A percentile compares a stretch with the other conserved stretches of the same genome.
phyloP scores from a whole-genome alignment of 1,139 yeast species.

The Fermentozyma sake region DNA sequence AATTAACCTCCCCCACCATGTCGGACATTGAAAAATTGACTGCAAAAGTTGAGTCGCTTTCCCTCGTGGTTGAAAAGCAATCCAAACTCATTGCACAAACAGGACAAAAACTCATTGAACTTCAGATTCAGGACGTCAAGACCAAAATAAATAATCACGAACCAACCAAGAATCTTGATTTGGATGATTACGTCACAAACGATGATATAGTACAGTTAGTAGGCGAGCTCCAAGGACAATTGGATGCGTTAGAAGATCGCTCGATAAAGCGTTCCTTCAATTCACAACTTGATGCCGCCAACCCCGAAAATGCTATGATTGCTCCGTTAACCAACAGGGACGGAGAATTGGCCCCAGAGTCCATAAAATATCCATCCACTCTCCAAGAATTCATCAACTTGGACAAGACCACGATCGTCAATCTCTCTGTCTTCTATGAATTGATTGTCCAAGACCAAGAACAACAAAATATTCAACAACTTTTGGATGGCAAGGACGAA shows the following conservation, averaged over 20 bases:
- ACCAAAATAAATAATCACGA: slow-evolving; percentile 32
- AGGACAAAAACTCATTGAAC: slow-evolving; percentile 68
- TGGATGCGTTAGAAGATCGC: slow-evolving; percentile 67
- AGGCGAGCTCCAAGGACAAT: slow-evolving; percentile 84
- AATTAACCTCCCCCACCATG: not conserved
- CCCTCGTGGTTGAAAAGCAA: slow-evolving; percentile 46
- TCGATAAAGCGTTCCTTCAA: slow-evolving; percentile 57
- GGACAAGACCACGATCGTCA: slow-evolving; percentile 39
- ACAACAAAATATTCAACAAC: slow-evolving; percentile 42
- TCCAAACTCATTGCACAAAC: slow-evolving; percentile 48
- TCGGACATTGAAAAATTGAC: slow-evolving; percentile 3
- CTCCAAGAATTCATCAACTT: slow-evolving; percentile 49
- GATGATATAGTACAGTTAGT: slow-evolving; percentile 72
- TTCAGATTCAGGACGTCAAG: slow-evolving; percentile 56
- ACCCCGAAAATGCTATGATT: slow-evolving; percentile 6
- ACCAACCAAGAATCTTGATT: slow-evolving; percentile 28
- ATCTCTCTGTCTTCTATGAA: slow-evolving; percentile 68
- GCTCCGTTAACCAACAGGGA: slow-evolving; percentile 22
- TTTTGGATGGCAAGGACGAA: slow-evolving; percentile 15
- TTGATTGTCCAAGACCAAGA: slow-evolving; percentile 50
- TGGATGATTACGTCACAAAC: slow-evolving; percentile 65
- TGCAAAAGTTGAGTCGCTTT: slow-evolving; percentile 41
- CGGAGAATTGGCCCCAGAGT: slow-evolving; percentile 60
- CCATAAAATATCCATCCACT: slow-evolving; percentile 53
- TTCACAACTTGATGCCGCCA: slow-evolving; percentile 15